A percentile compares a stretch with the other conserved stretches of the same genome.
These are phyloP conservation scores for Leishmania gerbilli DNA, from an alignment of 208 protist species.

Conservation along the genomic window DNA sequence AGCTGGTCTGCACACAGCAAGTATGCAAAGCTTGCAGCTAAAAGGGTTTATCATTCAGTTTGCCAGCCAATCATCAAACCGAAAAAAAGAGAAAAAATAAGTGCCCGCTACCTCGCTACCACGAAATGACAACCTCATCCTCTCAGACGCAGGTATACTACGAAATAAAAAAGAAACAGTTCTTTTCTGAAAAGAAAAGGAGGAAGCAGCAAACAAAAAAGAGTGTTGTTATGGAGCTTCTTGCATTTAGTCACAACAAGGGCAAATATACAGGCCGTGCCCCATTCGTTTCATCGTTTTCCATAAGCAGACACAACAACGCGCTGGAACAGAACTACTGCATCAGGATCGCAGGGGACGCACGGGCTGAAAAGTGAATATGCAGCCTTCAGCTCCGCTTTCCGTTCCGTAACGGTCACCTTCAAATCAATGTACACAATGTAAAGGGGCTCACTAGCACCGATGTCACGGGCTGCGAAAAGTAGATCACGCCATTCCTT, in stretches of 20 bases:
- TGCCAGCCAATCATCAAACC: too few species aligned
- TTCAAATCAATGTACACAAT: slow-evolving; percentile 51
- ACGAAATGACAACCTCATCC: background rate
- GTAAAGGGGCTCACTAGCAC: slow-evolving; percentile 34
- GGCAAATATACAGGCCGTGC: slow-evolving; percentile 24
- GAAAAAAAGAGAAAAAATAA: slow-evolving; percentile 18
- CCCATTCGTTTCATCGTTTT: slow-evolving; percentile 35
- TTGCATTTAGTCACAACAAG: slow-evolving; percentile 29
- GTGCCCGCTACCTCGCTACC: background rate
- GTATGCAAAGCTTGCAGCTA: background rate
- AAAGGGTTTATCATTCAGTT: background rate
- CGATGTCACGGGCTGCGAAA: slow-evolving; percentile 30
- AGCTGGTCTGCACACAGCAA: background rate
- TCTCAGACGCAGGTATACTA: background rate
- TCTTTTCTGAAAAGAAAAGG: background rate
- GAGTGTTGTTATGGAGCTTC: slow-evolving; percentile 1
- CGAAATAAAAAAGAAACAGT: background rate
- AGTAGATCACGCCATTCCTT: slow-evolving; percentile 20
- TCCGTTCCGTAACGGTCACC: slow-evolving; percentile 16
- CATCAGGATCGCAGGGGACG: slow-evolving; percentile 14
- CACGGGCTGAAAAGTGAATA: slow-evolving; percentile 42
- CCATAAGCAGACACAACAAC: slow-evolving; percentile 33
- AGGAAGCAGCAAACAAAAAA: background rate
- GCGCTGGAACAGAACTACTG: slow-evolving; percentile 10
- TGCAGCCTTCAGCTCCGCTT: slow-evolving; percentile 33